Evolutionary conservation across 768 basidiomycete species (phyloP).

Genomic region (Russula dissimulans): DNA sequence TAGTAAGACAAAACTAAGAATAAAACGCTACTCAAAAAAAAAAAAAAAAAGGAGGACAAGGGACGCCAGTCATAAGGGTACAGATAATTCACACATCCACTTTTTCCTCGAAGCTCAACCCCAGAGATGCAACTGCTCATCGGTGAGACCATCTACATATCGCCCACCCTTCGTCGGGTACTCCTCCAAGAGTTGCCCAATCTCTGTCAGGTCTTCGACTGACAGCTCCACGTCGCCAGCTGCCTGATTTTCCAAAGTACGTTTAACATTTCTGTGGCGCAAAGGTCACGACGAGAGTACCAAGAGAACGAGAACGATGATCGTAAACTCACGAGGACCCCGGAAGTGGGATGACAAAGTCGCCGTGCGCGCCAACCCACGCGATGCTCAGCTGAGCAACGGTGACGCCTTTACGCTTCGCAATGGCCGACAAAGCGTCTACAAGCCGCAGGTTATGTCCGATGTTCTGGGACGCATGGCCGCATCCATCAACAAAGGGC

Average conservation of each 20-base stretch:
- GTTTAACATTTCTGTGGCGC: conserved; percentile 27
- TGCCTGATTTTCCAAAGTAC: conserved; percentile 35
- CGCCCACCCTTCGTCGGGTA: conserved; percentile 33
- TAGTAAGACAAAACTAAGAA: too few species aligned
- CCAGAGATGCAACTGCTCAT: conserved; percentile 26
- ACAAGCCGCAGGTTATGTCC: conserved; percentile 35
- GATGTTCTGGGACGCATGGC: conserved; percentile 26
- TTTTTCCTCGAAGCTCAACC: neutral
- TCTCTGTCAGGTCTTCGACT: conserved; percentile 30
- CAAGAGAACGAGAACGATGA: neutral
- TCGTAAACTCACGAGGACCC: conserved; percentile 32
- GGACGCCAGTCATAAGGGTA: too few species aligned
- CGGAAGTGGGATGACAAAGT: conserved; percentile 38
- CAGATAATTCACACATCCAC: too few species aligned
- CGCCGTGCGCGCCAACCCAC: conserved; percentile 31
- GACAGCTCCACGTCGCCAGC: conserved; percentile 31
- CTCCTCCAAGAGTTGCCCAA: conserved; percentile 30
- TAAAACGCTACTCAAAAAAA: too few species aligned
- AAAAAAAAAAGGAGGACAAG: too few species aligned
- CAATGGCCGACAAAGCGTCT: conserved; percentile 32
- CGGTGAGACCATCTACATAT: conserved; percentile 25
- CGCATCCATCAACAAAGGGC: neutral
- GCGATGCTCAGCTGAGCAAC: conserved; percentile 33
- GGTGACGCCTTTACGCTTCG: conserved; percentile 34
- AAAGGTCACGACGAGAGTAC: neutral